These are phyloP conservation scores for Omphalotus guepiniiformis DNA, from an alignment of 768 basidiomycete species.

Conservation along the genomic window DNA sequence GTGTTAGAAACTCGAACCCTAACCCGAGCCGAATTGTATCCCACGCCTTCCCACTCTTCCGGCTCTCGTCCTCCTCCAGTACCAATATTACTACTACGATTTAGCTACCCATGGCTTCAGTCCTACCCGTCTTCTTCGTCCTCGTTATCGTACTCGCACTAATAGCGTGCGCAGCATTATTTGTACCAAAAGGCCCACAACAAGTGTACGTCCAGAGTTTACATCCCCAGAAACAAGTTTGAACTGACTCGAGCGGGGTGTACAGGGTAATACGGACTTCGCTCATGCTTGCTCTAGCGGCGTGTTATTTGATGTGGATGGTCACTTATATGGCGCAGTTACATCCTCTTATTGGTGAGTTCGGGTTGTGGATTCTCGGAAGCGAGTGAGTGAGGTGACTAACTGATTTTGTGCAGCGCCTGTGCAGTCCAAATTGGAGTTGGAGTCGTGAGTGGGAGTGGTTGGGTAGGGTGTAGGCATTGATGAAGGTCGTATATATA, in stretches of 20 bases:
- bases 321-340: conserved; percentile 95
- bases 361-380: neutral
- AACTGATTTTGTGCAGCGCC: neutral
- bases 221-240: neutral
- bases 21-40: no score
- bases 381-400: neutral
- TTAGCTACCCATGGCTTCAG: conserved; percentile 51
- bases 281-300: conserved; percentile 70
- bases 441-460: neutral
- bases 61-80: no score
- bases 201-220: conserved; percentile 65
- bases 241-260: conserved; percentile 2
- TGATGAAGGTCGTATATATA: conserved; percentile 27
- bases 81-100: neutral
- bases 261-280: conserved; percentile 83
- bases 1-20: no score
- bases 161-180: conserved; percentile 60
- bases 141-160: conserved; percentile 62
- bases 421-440: neutral
- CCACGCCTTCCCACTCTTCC: no score
- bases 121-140: conserved; percentile 65
- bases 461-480: no score
- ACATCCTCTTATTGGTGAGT: conserved; percentile 82
- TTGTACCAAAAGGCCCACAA: conserved; percentile 81
- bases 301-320: conserved; percentile 95